Evolutionary conservation across 805 yeast species (phyloP), one percentile per base, ranked within the genome.

Genomic region (Schwanniomyces pseudopolymorphus): DNA sequence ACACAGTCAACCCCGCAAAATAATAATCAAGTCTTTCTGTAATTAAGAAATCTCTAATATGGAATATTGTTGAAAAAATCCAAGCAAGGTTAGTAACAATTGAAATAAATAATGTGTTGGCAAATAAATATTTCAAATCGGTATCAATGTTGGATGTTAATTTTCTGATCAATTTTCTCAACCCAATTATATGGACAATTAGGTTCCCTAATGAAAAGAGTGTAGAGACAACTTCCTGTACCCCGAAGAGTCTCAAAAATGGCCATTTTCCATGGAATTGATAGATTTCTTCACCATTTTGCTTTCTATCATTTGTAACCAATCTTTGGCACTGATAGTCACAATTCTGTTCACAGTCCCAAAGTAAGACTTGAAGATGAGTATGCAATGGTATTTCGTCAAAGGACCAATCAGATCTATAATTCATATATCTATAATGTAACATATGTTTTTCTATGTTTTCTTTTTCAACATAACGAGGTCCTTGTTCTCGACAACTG

Each of bases 201-300:
- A 69, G 58, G 52, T 72, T 72, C 5, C 74, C 75, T 11, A 70
- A n/a, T n/a, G 96, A 87, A 63, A 94, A 92, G 1, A 89, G 17
- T 1, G 87, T 83, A 11, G 95, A 85, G 20, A 84, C 87, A 0
- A 89, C 69, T 61, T 94, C 99, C 64, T 94, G 99, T 10, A 86
- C 70, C 0, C 96, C 96, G n/a, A 77, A 66, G 0, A 87, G 59
- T 42, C 99, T 75, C 14, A 72, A 51, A 58, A 94, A 94, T 2
- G 98, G 98, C 99, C 99, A 94, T 69, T 94, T 94, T 0, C 99
- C 99, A 64, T 94, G 97, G 67, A 89, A 94, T 63, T 94, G 99
- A 35, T 77, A 76, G 0, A 89, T 69, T 46, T 81, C 84, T 48
- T 77, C 74, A n/a, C 75, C 72, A 2, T 66, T 52, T 0, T 47